Percentiles rank a stretch among this genome's conserved stretches.
phyloP scores from a whole-genome alignment of 768 basidiomycete species.

The Cystofilobasidium macerans region DNA sequence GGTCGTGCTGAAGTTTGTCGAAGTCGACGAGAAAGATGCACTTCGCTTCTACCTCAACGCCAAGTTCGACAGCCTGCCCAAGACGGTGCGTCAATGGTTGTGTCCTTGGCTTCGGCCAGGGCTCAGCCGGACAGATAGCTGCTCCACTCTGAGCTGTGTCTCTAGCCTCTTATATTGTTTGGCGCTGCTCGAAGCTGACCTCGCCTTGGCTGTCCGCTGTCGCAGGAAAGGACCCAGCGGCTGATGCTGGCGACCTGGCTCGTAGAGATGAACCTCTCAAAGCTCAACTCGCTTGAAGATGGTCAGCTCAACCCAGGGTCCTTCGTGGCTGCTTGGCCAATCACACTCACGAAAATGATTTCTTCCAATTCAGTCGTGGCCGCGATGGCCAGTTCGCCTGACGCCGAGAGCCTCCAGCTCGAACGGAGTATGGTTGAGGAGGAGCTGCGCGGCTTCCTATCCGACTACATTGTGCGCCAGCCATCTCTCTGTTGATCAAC shows the following conservation, averaged over 20 bases:
- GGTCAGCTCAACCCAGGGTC: slow-evolving; percentile 27
- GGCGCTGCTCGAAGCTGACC: background rate
- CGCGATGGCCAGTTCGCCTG: slow-evolving; percentile 56
- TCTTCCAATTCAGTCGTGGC: slow-evolving; percentile 48
- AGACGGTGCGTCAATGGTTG: slow-evolving; percentile 56
- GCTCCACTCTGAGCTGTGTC: background rate
- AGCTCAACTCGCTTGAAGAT: slow-evolving; percentile 92
- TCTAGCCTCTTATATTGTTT: background rate
- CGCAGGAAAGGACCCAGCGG: slow-evolving; percentile 77
- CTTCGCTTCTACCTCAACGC: slow-evolving; percentile 80
- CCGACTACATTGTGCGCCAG: slow-evolving; percentile 66
- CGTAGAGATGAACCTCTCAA: slow-evolving; percentile 90
- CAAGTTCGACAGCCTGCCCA: slow-evolving; percentile 70
- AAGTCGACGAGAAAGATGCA: slow-evolving; percentile 79
- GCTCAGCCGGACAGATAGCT: background rate
- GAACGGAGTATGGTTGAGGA: slow-evolving; percentile 80
- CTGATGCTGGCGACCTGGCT: slow-evolving; percentile 99
- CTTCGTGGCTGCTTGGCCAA: background rate
- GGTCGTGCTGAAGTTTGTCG: slow-evolving; percentile 78
- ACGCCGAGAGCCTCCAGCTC: slow-evolving; percentile 69
- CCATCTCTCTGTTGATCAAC: too few relatives aligned
- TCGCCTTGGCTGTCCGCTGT: background rate
- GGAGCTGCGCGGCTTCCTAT: slow-evolving; percentile 81
- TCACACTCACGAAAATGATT: background rate
- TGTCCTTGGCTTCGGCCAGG: background rate